Base-by-base conservation (phyloP, 768 basidiomycete genomes). In the Suillus sp. region DNA sequence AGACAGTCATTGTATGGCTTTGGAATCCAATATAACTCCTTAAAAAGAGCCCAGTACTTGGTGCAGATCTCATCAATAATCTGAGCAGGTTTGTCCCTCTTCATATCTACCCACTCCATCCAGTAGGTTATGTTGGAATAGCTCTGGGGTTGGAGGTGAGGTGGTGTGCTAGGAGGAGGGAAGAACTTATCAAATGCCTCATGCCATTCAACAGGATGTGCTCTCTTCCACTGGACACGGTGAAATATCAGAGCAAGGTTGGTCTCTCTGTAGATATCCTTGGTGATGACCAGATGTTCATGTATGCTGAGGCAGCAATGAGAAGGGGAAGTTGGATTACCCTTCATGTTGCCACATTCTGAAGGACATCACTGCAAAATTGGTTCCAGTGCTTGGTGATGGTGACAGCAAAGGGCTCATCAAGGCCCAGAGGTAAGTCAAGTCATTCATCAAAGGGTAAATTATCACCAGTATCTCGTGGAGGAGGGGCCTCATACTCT, bases 261-360 rank as follows among this genome's bases (percentile, higher is more conserved):
- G 3, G 22, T 16, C 1, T 45, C 42, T 48, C 4, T 22, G 42
- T 38, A 60, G 0, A 60, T 10, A 10, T 32, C 37, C 4, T 32
- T 18, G 3, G 56, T 58, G 56, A 40, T 7, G 4, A 3, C n/a
- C n/a, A 18, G n/a, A 35, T 9, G 37, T 25, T 30, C 56, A 16
- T 35, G 1, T 16, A 22, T 25, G 14, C 0, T 58, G n/a, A 40
- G 56, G 0, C 56, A 5, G n/a, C 56, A 58, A 22, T 58, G 37
- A 7, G 56, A 58, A 25, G 37, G 35, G 22, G n/a, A 0, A 5
- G 20, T 4, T 4, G 37, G 56, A 7, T 58, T n/a, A 8, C 37
- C 56, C 35, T 40, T 58, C 56, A 58, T 22, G n/a, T 58, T 58
- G 1, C 56, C 37, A 8, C 37, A 58, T 22, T 58, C 6, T 58